These are phyloP conservation scores for Lachancea dasiensis DNA, from an alignment of 805 yeast genomes.

Conservation along the genomic window DNA sequence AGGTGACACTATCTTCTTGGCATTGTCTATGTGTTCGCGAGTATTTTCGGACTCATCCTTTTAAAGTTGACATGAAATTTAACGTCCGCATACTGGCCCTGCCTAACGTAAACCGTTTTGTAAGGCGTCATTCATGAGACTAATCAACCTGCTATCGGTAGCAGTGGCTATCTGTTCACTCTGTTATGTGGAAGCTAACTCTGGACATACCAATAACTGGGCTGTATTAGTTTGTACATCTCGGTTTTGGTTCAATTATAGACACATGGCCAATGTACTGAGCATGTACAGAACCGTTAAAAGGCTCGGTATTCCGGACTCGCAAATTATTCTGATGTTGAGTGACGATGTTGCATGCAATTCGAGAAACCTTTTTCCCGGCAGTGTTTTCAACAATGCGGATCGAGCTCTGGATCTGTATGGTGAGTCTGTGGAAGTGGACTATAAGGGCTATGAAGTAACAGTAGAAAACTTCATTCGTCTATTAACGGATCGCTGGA, in stretches of 20 bases:
- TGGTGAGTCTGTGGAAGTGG: constrained; percentile 93
- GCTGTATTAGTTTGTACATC: constrained; percentile 93
- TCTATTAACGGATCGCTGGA: constrained; percentile 91
- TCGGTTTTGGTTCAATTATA: constrained; percentile 95
- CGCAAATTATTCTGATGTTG: constrained; percentile 91
- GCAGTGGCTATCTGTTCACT: background rate
- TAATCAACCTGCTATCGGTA: background rate
- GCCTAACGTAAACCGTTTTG: no score
- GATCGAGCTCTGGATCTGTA: constrained; percentile 89
- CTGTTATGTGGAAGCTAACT: constrained; percentile 5
- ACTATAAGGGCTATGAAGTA: constrained; percentile 95
- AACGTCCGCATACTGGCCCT: no score
- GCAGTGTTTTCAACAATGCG: constrained; percentile 89
- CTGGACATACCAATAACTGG: constrained; percentile 59
- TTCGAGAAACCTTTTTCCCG: constrained; percentile 93
- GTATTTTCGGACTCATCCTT: background rate
- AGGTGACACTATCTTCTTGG: no score
- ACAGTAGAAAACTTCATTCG: constrained; percentile 96
- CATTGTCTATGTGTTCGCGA: background rate
- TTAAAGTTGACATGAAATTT: background rate
- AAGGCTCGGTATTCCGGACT: constrained; percentile 94
- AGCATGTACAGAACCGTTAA: constrained; percentile 95
- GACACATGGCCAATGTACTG: constrained; percentile 95
- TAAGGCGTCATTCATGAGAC: constrained; percentile 4
- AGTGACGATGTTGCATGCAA: constrained; percentile 97